Evolutionary conservation across 805 yeast species (phyloP).

Genomic region (Cephaloascus albidus): DNA sequence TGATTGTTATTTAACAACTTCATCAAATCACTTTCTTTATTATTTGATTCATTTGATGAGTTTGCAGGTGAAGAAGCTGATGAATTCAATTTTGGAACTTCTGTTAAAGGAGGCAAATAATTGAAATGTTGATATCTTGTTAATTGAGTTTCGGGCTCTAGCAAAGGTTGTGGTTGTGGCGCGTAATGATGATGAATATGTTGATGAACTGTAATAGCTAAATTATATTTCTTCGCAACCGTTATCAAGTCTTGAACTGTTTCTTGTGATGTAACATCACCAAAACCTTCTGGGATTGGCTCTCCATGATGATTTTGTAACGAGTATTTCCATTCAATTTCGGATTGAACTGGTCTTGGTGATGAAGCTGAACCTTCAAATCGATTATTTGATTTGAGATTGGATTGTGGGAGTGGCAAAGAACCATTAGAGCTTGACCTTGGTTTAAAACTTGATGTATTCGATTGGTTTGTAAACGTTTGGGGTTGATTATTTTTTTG

Average conservation of each 20-base stretch:
- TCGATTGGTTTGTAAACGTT: no score
- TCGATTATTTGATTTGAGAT: background rate
- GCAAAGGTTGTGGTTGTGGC: constrained; percentile 23
- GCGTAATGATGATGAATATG: constrained; percentile 76
- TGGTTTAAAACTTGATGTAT: background rate
- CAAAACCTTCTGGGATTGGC: constrained; percentile 31
- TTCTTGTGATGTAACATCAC: constrained; percentile 42
- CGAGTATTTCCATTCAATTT: constrained; percentile 57
- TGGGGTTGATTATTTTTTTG: background rate
- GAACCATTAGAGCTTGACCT: background rate
- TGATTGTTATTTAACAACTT: constrained; percentile 29
- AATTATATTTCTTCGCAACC: constrained; percentile 46
- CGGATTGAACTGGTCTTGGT: constrained; percentile 16
- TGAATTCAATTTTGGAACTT: constrained; percentile 60
- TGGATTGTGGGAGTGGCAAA: background rate
- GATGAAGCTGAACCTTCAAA: background rate
- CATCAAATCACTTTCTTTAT: constrained; percentile 33
- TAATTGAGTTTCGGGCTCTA: constrained; percentile 44
- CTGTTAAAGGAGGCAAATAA: constrained; percentile 61
- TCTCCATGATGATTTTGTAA: constrained; percentile 35
- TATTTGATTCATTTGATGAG: constrained; percentile 4
- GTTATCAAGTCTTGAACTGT: constrained; percentile 48
- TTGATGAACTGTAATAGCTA: constrained; percentile 70
- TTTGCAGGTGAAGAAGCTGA: constrained; percentile 35
- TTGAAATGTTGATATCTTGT: constrained; percentile 64